These are phyloP conservation scores for Claviceps fusiformis DNA, from an alignment of 2,329 filamentous ascomycete genomes.

Conservation along the genomic window DNA sequence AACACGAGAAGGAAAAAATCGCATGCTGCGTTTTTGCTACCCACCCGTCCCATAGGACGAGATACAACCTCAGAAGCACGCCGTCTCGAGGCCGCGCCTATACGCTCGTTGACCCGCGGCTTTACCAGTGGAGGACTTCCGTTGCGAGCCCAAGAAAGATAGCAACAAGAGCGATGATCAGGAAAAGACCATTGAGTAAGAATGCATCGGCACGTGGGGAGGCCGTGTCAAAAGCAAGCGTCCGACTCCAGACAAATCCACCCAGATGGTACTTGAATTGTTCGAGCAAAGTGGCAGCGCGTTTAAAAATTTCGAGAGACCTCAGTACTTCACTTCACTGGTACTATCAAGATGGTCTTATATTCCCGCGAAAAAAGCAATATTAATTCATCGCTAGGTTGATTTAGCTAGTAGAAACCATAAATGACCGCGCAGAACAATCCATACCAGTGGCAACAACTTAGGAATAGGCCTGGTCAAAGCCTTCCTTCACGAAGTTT, in stretches of 20 bases:
- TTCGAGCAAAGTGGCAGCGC: neutral
- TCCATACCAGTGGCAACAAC: too few relatives aligned
- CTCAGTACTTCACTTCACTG: neutral
- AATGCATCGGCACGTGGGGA: neutral
- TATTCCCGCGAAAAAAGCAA: neutral
- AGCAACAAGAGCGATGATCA: neutral
- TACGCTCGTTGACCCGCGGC: neutral
- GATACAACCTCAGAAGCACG: neutral
- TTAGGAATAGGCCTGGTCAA: too few relatives aligned
- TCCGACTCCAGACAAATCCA: neutral
- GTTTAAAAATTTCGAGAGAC: neutral
- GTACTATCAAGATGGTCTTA: neutral
- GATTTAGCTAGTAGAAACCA: too few relatives aligned
- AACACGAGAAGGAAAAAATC: neutral
- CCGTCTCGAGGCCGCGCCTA: neutral
- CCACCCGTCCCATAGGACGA: neutral
- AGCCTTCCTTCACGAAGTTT: too few relatives aligned
- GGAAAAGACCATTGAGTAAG: neutral
- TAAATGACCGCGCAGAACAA: too few relatives aligned
- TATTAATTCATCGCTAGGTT: too few relatives aligned
- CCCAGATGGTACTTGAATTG: neutral
- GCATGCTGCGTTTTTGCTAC: neutral
- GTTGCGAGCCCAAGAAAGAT: neutral
- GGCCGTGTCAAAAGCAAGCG: neutral
- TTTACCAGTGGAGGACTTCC: neutral